Conservation (phyloP, 805 yeast genomes). For the Pichia nakasei region DNA sequence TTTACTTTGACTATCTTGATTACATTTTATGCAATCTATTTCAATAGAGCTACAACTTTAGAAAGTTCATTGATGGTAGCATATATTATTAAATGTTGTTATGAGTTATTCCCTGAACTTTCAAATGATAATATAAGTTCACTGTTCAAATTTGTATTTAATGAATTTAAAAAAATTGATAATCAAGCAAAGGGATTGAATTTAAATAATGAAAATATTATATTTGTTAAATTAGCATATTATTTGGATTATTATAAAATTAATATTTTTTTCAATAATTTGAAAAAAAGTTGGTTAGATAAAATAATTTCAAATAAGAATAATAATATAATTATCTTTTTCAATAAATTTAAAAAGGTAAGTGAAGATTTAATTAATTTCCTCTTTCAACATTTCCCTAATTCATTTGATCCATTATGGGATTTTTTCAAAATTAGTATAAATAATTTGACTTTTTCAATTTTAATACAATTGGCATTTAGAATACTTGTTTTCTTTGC, state of each 20-base stretch:
- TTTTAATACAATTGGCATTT: slow-evolving; percentile 72
- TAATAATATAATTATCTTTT: slow-evolving; percentile 8
- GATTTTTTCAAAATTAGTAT: slow-evolving; percentile 43
- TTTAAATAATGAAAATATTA: background rate
- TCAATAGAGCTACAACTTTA: slow-evolving; percentile 80
- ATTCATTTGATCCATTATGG: slow-evolving; percentile 45
- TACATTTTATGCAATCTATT: slow-evolving; percentile 75
- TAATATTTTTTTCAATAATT: background rate
- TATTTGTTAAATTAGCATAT: background rate
- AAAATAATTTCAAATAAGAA: slow-evolving; percentile 1
- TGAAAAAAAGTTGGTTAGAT: background rate
- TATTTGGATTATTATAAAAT: background rate
- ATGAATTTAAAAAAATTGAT: slow-evolving; percentile 28
- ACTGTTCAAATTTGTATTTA: slow-evolving; percentile 28
- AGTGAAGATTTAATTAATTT: slow-evolving; percentile 27
- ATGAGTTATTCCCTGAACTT: slow-evolving; percentile 85
- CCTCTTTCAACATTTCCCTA: slow-evolving; percentile 44
- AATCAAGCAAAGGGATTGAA: slow-evolving; percentile 21
- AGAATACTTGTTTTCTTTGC: slow-evolving; percentile 79
- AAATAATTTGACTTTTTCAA: slow-evolving; percentile 68
- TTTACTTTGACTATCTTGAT: slow-evolving; percentile 66
- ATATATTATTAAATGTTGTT: slow-evolving; percentile 86
- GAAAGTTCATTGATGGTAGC: slow-evolving; percentile 83
- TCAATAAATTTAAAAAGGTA: slow-evolving; percentile 17
- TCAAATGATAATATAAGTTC: slow-evolving; percentile 37